Evolutionary conservation across 2,329 filamentous ascomycete species (phyloP), one percentile per base, ranked within the genome.

Genomic region (Paradendryphiella salina): DNA sequence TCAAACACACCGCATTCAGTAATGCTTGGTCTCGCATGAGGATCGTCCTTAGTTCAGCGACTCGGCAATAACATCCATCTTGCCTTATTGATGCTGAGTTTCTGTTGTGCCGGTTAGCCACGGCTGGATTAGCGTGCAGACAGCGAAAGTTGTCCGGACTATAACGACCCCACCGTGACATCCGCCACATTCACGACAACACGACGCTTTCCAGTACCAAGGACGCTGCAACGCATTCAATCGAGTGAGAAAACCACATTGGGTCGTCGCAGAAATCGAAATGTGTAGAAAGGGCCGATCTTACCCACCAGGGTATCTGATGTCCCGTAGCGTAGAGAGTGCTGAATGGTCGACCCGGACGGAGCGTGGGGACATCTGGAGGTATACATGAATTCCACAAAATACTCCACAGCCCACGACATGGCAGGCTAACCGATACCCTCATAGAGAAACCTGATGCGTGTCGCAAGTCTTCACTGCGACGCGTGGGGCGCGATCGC

Each of bases 21-120:
- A 26, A 26, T 26, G 8, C 9, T 26, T 9, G 7, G 23, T 10
- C 23, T 26, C 8, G 23, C 23, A 26, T 7, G 23, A 26, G 23
- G 23, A 10, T 26, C 23, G 23, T 26, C 23, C 9, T 2, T 26
- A 26, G 23, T 26, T 26, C 23, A 26, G 23, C 23, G 7, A 26
- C 3, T 26, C 23, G 8, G 23, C 21, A 23, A 7, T 6, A 6
- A 7, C 8, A 23, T 7, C 21, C 5, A 23, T 23, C 3, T 23
- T 23, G 8, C n/a, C 47, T 38, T 43, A 49, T 38, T 11, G 36
- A 29, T 46, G 38, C 21, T 15, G 28, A 42, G 43, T 20, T 23
- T 20, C 20, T 17, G 34, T 17, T 6, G 37, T 17, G 50, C 60
- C 76, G 54, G 46, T 49, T 57, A 57, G 48, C 36, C 37, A 52